Base-by-base conservation (phyloP, 371 early-diverging fungal genomes). In the Mucor circinelloides region DNA sequence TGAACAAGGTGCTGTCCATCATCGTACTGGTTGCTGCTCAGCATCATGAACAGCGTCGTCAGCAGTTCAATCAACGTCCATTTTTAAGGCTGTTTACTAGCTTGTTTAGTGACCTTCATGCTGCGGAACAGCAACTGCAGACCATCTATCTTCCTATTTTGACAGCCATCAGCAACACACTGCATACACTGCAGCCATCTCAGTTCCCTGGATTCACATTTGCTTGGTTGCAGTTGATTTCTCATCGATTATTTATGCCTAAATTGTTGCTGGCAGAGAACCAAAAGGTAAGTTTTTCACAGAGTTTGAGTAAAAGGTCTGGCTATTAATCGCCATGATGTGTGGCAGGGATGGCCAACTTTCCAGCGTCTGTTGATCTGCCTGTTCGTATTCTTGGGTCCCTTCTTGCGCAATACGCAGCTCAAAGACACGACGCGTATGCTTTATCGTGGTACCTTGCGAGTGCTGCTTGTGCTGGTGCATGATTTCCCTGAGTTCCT, bases 401-500 rank as follows among this genome's bases (percentile, higher is more conserved):
- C 98, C 27, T 94, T 94, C 72, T 76, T 97, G 65, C 78, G 81
- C n/a, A 75, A 80, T 10, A 84, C 85, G 7, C 90, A 91, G 68
- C 75, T 91, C 60, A 78, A 84, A 46, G 92, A 92, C 31, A 88
- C 96, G 6, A 89, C 91, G 10, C 91, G 95, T 48, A 72, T 91
- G 61, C 84, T 98, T 34, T 98, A 99, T 82, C 87, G 89, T 59
- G 98, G 96, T 17, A 91, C 94, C 0, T 81, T 98, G 15, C 87
- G 98, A n/a, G 89, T 98, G 19, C 72, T 98, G 32, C 80, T 98
- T 27, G 94, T 98, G 6, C 71, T 98, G n/a, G 80, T 98, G 59
- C 99, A 97, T 77, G 99, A 99, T 77, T 97, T 95, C 81, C 99
- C 99, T 13, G 97, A 97, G 75, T 99, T 98, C 79, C 81, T 99